Base-by-base conservation (phyloP, 2,329 filamentous ascomycete genomes). In the Lizonia empirigonia region DNA sequence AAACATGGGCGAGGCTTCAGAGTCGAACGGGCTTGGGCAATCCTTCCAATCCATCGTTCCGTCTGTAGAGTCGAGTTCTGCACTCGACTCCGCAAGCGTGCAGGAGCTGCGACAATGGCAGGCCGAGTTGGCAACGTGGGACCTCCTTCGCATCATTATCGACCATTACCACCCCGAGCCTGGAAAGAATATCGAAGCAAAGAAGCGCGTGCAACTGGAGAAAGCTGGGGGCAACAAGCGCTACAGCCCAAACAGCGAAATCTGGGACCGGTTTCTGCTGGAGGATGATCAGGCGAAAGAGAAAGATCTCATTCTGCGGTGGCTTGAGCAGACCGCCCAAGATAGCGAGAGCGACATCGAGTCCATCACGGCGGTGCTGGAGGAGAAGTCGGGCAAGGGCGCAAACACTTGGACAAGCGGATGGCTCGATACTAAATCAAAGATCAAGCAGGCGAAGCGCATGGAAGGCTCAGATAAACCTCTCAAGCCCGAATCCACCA, bases 351-450 rank as follows among this genome's bases (percentile, higher is more conserved):
- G 86, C 32, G 85, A 89, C 56, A 85, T 96, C 23, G 85, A 92
- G 59, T 83, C 87, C 20, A 78, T 96, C 22, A 88, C 92, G 41
- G 82, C 86, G 44, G 87, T 93, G 48, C 45, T 72, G 45, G 88
- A 92, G 69, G 81, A 85, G 53, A 86, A 86, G 56, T 88, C 90
- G 10, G 89, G 93, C 53, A 81, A 90, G 63, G 69, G 66, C 30
- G 66, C 64, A 16, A 61, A 68, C n/a, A 85, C 92, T 8, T 90
- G 94, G 77, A 86, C 89, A 22, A 86, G 91, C 70, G 93, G 93
- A 32, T 97, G 92, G 90, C 84, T 97, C 56, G 91, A 96, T 70
- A 97, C 94, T 0, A 89, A 91, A 57, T 85, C 90, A 51, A 87
- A 87, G 38, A 91, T 99, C 74, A 99, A 99, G 77, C 83, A 89